Percentiles rank a stretch among this genome's conserved stretches.
phyloP scores from a whole-genome alignment of 2,329 filamentous ascomycete species.

The Aspergillus ruber region DNA sequence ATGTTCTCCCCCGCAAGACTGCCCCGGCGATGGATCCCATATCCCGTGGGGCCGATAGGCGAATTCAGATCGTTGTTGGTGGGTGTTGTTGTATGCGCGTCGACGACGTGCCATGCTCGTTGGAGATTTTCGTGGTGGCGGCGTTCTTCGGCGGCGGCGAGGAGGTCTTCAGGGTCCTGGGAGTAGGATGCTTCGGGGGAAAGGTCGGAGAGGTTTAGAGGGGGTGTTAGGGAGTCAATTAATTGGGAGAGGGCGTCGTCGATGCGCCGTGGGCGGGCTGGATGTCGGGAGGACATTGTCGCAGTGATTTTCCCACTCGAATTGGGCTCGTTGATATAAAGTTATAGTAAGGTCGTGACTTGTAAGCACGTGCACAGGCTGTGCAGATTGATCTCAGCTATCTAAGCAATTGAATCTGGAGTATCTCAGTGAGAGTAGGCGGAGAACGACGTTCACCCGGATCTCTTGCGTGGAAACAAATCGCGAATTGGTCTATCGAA shows the following conservation, averaged over 20 bases:
- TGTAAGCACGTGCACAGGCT: not conserved
- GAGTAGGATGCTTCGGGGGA: conserved; percentile 23
- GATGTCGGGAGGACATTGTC: conserved; percentile 26
- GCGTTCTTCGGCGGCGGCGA: conserved; percentile 31
- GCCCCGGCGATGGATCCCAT: conserved; percentile 19
- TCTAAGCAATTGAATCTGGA: not conserved
- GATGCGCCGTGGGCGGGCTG: conserved; percentile 34
- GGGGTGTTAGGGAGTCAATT: conserved; percentile 36
- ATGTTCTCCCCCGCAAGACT: conserved; percentile 47
- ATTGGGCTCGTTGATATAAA: not conserved
- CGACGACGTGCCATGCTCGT: conserved; percentile 34
- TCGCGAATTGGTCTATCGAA: not conserved
- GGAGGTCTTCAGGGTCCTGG: conserved; percentile 27
- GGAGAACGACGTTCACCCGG: conserved; percentile 2
- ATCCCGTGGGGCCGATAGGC: conserved; percentile 13
- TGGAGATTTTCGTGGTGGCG: conserved; percentile 30
- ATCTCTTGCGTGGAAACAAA: conserved; percentile 2
- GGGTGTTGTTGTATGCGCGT: conserved; percentile 19
- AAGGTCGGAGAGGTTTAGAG: conserved; percentile 24
- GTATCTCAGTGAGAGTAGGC: not conserved
- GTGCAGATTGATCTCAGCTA: not conserved
- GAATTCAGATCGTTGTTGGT: conserved; percentile 18
- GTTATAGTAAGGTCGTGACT: not conserved
- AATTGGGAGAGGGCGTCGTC: conserved; percentile 40
- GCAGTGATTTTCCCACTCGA: conserved; percentile 7